Percentiles rank a stretch among this genome's conserved stretches.
Evolutionary conservation across 345 rosid genomes (phyloP).

Genomic region (Eucalyptus virginea): DNA sequence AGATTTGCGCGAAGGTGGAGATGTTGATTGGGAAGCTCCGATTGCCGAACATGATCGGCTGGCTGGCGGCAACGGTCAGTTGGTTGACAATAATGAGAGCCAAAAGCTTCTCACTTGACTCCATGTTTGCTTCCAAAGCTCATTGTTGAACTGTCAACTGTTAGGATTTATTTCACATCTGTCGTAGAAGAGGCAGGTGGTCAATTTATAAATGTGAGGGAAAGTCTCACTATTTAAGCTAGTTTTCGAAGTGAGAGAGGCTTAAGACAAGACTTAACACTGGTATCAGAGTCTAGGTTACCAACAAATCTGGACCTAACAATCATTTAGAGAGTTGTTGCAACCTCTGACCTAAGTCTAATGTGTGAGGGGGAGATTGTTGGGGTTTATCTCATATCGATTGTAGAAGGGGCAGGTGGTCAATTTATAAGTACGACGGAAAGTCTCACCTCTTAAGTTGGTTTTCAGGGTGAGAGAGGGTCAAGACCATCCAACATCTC

Average conservation of each 20-base stretch:
- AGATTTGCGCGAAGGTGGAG: background rate
- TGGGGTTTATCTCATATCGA: accelerated
- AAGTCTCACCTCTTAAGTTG: background rate
- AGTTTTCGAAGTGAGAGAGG: background rate
- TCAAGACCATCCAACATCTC: background rate
- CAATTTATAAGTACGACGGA: no score
- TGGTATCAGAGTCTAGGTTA: accelerated
- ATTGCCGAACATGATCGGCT: background rate
- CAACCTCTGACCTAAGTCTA: no score
- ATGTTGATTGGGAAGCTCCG: background rate
- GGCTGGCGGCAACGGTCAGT: background rate
- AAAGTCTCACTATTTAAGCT: no score
- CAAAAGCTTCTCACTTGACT: background rate
- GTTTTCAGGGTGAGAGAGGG: background rate
- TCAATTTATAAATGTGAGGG: background rate
- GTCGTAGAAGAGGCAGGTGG: accelerated
- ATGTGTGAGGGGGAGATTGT: no score
- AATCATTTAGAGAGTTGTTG: no score
- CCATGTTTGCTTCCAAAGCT: background rate
- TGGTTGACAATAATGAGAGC: background rate
- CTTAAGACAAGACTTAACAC: background rate
- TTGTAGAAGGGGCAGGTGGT: background rate
- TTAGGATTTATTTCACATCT: background rate
- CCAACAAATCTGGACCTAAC: no score
- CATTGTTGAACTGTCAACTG: background rate